Base-by-base conservation (phyloP, 768 basidiomycete species). In the Mycena filopes region DNA sequence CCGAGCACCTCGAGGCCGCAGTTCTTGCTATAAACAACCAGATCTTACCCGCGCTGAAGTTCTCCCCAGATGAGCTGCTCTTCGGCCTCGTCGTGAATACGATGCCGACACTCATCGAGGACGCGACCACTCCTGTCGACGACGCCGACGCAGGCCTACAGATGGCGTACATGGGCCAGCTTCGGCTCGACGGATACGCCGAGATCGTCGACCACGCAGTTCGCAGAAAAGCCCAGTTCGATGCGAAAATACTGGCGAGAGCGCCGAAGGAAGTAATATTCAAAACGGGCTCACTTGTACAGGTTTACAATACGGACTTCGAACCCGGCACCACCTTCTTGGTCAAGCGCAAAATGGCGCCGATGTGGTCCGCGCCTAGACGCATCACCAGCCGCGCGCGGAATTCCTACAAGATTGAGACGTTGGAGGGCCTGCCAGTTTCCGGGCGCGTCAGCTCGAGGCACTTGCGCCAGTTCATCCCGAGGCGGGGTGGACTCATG, bases 281-380 rank as follows among this genome's bases (percentile, higher is more conserved):
- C 54, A 26, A 59, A 6, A 16, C 23, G 1, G 70, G 71, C 0
- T 63, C 73, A 18, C 66, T 76, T 8, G 68, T 73, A 18, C 73
- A 78, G 18, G 38, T 26, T 7, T 55, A 55, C 28, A 41, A 43
- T 16, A 55, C 40, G 13, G 54, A 41, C 38, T 43, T 25, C 25
- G 54, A 63, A 33, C 9, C 41, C 40, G 25, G 41, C 3, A 46
- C 38, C 28, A 70, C 68, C 21, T 53, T 66, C 51, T 57, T 56
- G 15, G 42, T 41, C 13, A 61, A 56, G 13, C 51, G 61, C 31
- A 78, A 78, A 38, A 57, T 75, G n/a, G 41, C 68, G 20, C 73
- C 74, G 15, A 71, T 66, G 33, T 77, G 76, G 77, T 77, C 74
- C 4, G 51, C 67, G n/a, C 76, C 74, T 7, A 18, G 65, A n/a